Conservation (phyloP, 306 rosid species). For the Prunus campanulata region DNA sequence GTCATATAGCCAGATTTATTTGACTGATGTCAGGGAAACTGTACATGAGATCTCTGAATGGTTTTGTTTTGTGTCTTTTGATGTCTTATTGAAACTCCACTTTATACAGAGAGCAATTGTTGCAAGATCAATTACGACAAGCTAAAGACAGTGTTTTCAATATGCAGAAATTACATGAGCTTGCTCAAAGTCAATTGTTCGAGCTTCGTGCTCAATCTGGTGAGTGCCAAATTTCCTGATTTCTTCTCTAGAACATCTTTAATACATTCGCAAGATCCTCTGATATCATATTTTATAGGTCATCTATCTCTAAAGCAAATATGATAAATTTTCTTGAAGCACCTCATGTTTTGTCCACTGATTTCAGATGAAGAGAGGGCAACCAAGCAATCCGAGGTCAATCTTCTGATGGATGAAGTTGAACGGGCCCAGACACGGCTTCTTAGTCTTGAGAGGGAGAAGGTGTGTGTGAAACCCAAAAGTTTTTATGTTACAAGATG, state of each 20-base stretch:
- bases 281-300: background rate
- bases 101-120: slow-evolving; percentile 70
- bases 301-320: slow-evolving; percentile 12
- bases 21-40: background rate
- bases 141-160: slow-evolving; percentile 94
- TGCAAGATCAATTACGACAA: slow-evolving; percentile 89
- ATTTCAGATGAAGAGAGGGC: slow-evolving; percentile 4
- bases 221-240: slow-evolving; percentile 26
- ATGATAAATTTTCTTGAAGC: background rate
- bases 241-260: slow-evolving; percentile 21
- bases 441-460: slow-evolving; percentile 65
- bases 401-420: slow-evolving; percentile 70
- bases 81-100: slow-evolving; percentile 17
- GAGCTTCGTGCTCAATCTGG: slow-evolving; percentile 97
- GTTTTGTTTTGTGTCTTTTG: background rate
- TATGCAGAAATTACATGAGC: slow-evolving; percentile 91
- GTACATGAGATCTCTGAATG: background rate
- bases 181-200: slow-evolving; percentile 94
- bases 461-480: slow-evolving; percentile 26
- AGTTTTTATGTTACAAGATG: background rate
- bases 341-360: background rate
- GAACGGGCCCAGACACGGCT: slow-evolving; percentile 66
- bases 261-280: background rate
- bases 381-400: slow-evolving; percentile 56
- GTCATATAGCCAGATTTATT: background rate